phyloP scores from a whole-genome alignment of 805 yeast species.

The Nakazawaea anatomiae region DNA sequence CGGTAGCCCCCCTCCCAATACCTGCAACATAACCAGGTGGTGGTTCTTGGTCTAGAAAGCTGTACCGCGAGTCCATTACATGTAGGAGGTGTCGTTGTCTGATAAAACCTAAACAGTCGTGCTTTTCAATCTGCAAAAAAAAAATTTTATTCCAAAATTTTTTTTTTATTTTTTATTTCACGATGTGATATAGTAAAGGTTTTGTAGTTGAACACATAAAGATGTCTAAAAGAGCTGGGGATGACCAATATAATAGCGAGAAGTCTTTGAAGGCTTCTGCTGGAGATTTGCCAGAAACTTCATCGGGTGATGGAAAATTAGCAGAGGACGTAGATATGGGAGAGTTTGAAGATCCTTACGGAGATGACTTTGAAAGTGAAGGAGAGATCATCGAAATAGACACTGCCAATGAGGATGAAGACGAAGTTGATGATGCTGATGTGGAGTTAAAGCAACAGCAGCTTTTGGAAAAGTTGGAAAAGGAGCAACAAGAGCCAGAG shows the following conservation, averaged over 20 bases:
- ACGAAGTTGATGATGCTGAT: conserved; percentile 22
- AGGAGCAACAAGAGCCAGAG: conserved; percentile 30
- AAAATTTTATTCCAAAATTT: not conserved
- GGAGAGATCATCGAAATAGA: conserved; percentile 84
- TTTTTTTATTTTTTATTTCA: not conserved
- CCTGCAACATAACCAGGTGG: conserved; percentile 93
- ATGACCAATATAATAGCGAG: conserved; percentile 13
- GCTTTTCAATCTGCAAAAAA: conserved; percentile 3
- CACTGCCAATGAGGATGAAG: conserved; percentile 45
- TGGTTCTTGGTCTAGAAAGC: conserved; percentile 74
- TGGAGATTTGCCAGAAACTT: conserved; percentile 11
- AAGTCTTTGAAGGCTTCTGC: conserved; percentile 17
- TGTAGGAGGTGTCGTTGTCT: not conserved
- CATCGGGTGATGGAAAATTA: conserved; percentile 22
- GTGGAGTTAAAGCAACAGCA: conserved; percentile 19
- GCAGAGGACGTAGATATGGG: conserved; percentile 59
- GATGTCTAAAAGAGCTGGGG: conserved; percentile 30
- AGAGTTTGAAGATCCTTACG: conserved; percentile 82
- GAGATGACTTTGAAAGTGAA: conserved; percentile 90
- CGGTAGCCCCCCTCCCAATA: conserved; percentile 91
- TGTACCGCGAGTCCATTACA: conserved; percentile 5
- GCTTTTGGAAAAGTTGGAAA: conserved; percentile 14
- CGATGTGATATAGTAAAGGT: not conserved
- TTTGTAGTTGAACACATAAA: not conserved
- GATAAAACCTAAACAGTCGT: conserved; percentile 6